Conservation (phyloP, 306 rosid species). For the Ochetophila trinervis region DNA sequence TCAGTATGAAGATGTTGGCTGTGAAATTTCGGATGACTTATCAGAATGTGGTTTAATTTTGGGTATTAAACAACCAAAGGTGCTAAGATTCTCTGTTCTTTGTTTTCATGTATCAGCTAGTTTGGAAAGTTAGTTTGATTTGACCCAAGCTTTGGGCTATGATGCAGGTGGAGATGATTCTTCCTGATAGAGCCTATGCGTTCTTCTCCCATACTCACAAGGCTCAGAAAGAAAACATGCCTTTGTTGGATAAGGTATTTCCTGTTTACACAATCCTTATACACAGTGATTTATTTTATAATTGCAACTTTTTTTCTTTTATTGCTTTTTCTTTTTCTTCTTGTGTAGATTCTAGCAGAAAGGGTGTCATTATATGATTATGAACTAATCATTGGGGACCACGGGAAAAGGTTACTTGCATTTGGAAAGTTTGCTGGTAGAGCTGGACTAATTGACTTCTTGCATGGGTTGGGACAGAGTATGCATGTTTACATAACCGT, state of each 20-base stretch:
- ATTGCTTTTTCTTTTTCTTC: not conserved
- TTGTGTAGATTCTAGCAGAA: slow-evolving; percentile 62
- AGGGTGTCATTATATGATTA: slow-evolving; percentile 78
- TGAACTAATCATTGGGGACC: slow-evolving; percentile 79
- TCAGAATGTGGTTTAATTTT: slow-evolving; percentile 80
- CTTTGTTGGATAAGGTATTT: slow-evolving; percentile 72
- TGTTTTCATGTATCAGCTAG: not conserved
- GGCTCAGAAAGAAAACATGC: slow-evolving; percentile 96
- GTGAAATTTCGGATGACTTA: slow-evolving; percentile 79
- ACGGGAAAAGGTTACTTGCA: slow-evolving; percentile 66
- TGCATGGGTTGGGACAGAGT: slow-evolving; percentile 69
- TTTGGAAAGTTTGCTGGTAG: slow-evolving; percentile 84
- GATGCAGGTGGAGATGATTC: slow-evolving; percentile 75
- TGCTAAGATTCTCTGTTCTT: slow-evolving; percentile 1
- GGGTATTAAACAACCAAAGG: slow-evolving; percentile 92
- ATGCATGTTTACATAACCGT: slow-evolving; percentile 28
- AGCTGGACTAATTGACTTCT: slow-evolving; percentile 80
- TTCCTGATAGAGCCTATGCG: slow-evolving; percentile 86
- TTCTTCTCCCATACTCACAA: slow-evolving; percentile 95
- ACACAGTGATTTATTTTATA: not conserved
- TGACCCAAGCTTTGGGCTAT: slow-evolving; percentile 7
- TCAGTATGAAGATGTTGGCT: slow-evolving; percentile 82
- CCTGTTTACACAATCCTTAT: slow-evolving; percentile 11
- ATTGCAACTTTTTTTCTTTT: not conserved
- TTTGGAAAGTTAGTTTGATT: not conserved